A percentile compares a stretch with the other conserved stretches of the same genome.
Conservation (phyloP, 2,329 filamentous ascomycete species). For the Aspergillus uvarum region DNA sequence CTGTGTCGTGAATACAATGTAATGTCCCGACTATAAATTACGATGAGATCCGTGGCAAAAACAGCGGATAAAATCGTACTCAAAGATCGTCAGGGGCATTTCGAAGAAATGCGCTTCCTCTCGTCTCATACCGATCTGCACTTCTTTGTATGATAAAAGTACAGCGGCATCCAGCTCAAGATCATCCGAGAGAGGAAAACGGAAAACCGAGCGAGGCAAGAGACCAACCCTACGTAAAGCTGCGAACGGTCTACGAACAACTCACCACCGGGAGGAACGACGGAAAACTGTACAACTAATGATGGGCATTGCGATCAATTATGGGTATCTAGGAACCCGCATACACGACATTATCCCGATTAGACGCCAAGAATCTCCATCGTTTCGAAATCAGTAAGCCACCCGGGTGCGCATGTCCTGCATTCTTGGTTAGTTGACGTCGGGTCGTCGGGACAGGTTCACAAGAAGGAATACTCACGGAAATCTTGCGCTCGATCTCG, state of each 20-base stretch:
- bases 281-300: neutral
- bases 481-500: slow-evolving; percentile 96
- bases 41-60: slow-evolving; percentile 38
- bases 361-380: slow-evolving; percentile 25
- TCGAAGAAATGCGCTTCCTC: slow-evolving; percentile 31
- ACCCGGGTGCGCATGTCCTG: slow-evolving; percentile 60
- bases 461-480: slow-evolving; percentile 29
- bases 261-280: neutral
- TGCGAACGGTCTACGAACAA: neutral
- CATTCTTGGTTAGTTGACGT: slow-evolving; percentile 15
- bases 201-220: slow-evolving; percentile 53
- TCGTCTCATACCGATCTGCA: slow-evolving; percentile 47
- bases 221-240: slow-evolving; percentile 29
- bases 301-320: slow-evolving; percentile 12
- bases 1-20: neutral
- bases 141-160: slow-evolving; percentile 3
- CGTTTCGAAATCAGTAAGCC: slow-evolving; percentile 47
- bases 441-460: no score
- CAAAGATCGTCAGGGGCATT: slow-evolving; percentile 48
- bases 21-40: slow-evolving; percentile 50
- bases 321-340: slow-evolving; percentile 27
- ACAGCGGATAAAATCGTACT: slow-evolving; percentile 48
- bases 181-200: slow-evolving; percentile 30
- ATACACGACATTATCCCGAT: slow-evolving; percentile 16
- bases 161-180: slow-evolving; percentile 44